A percentile compares a stretch with the other conserved stretches of the same genome.
Evolutionary conservation across 2,329 filamentous ascomycete genomes (phyloP).

Genomic region (Monilinia fructigena): DNA sequence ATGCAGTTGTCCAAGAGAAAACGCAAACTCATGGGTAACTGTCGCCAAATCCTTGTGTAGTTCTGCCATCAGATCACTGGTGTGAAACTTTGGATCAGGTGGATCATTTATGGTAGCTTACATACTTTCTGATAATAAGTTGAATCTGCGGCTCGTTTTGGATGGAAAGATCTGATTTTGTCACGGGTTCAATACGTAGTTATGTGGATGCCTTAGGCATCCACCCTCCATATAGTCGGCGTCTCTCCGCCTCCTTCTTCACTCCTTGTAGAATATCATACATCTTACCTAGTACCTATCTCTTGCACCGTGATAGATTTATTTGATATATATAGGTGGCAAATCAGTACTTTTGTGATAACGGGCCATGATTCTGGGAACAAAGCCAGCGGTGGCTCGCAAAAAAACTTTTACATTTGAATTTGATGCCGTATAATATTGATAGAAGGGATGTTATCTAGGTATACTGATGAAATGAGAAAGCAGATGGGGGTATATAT

Average conservation of each 20-base stretch:
- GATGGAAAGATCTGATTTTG: not conserved
- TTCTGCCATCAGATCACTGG: not conserved
- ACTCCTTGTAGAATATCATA: too few relatives aligned
- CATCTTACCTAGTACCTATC: too few relatives aligned
- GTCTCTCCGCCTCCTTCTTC: too few relatives aligned
- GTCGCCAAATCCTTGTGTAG: not conserved
- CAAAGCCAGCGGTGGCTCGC: not conserved
- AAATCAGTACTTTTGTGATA: not conserved
- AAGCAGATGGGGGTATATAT: not conserved
- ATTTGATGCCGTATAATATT: not conserved
- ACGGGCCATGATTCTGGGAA: not conserved
- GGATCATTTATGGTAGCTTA: not conserved
- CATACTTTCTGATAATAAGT: not conserved
- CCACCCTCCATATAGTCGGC: too few relatives aligned
- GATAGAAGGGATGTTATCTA: not conserved
- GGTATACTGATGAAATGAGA: not conserved
- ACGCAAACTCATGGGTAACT: not conserved
- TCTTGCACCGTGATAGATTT: too few relatives aligned
- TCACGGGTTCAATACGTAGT: too few relatives aligned
- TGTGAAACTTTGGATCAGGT: fast-evolving
- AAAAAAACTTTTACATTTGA: not conserved
- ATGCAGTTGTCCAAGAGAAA: not conserved
- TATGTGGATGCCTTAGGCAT: too few relatives aligned
- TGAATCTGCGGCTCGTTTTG: not conserved
- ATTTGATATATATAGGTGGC: not conserved